These are phyloP conservation scores for Tinospora cordifolia DNA, from an alignment of 164 flowering plant genomes.

Conservation along the genomic window DNA sequence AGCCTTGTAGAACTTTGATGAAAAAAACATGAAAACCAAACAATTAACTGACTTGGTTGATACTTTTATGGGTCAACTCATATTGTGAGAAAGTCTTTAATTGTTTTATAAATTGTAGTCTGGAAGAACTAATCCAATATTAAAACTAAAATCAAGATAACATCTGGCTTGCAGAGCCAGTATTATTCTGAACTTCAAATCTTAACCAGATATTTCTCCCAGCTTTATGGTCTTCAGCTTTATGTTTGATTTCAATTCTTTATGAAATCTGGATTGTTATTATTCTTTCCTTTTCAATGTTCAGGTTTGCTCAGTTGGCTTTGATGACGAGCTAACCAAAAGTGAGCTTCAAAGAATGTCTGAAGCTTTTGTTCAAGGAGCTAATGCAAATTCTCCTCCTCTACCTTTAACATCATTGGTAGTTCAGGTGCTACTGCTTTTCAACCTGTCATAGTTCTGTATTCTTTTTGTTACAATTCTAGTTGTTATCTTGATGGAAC, in stretches of 20 bases:
- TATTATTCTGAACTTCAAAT: neutral
- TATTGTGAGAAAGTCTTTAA: neutral
- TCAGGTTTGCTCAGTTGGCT: constrained; percentile 57
- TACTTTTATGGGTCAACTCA: neutral
- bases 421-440: constrained; percentile 54
- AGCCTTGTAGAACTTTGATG: neutral
- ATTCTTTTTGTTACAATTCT: neutral
- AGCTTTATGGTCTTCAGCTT: neutral
- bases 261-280: neutral
- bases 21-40: neutral
- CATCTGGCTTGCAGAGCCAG: neutral
- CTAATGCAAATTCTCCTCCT: constrained; percentile 45
- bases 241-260: neutral
- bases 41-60: constrained; percentile 4
- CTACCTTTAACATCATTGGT: constrained; percentile 72
- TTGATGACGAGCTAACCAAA: constrained; percentile 42
- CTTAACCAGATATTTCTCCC: neutral
- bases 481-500: neutral
- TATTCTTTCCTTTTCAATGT: constrained; percentile 1
- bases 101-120: neutral
- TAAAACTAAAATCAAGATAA: neutral
- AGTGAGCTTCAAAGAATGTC: constrained; percentile 58
- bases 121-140: neutral
- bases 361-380: constrained; percentile 48
- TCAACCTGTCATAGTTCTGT: neutral